Evolutionary conservation across 75 land plant species (phyloP), one percentile per base, ranked within the genome.

Genomic region (Pinus albicaulis): DNA sequence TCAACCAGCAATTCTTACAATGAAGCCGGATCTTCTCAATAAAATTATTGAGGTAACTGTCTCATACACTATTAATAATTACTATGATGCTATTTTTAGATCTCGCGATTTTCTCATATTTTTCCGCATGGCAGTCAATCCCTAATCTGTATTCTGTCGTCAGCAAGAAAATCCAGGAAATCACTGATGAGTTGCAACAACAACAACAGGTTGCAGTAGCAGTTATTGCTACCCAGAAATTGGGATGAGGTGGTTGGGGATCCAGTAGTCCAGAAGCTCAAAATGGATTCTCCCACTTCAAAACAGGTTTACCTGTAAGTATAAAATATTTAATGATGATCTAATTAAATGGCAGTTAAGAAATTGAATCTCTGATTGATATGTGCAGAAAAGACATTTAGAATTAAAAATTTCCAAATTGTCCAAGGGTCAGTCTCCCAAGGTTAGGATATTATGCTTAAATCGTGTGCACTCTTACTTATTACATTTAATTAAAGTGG

Each of bases 201-300:
- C n/a, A n/a, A n/a, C n/a, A 17, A 10, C 1, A 55, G n/a, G 11
- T 24, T 15, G 25, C 77, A 4, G 60, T 7, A 0, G 25, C 3
- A 16, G 24, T n/a, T n/a, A n/a, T 31, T 15, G 77, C 24, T 26
- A 59, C 23, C 44, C 44, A 58, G 7, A 55, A 59, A 23, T 22
- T 59, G 22, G n/a, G 23, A 17, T 24, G 75, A 5, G 41, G 19
- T 57, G 20, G 58, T 25, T 71, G 25, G 48, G 11, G 59, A 76
- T 38, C 78, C 85, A 12, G n/a, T n/a, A n/a, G 48, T 84, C 34
- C 83, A 84, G 63, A 86, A 80, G 78, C 64, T 94, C 41, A 87
- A 88, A 34, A 38, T 5, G 99, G 99, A 19, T 96, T 92, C 80
- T 74, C 80, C 74, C 36, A 78, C 24, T 96, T 96, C 85, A 78